phyloP scores from a whole-genome alignment of 331 rosid species.

The Spiraea crenata region DNA sequence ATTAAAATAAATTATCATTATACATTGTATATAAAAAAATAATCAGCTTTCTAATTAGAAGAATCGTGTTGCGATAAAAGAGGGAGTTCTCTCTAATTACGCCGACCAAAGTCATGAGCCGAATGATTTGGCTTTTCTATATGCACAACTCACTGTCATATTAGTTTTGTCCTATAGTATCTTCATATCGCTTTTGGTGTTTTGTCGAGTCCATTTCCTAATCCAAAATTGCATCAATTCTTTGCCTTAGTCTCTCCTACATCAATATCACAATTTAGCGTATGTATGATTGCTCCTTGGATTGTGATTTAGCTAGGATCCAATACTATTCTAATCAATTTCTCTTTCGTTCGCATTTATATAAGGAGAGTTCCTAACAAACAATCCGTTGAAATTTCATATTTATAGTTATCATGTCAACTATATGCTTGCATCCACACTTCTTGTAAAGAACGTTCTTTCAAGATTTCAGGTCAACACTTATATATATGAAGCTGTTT shows the following conservation, averaged over 20 bases:
- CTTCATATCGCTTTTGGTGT: neutral
- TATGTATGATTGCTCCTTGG: neutral
- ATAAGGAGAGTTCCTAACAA: too few species aligned
- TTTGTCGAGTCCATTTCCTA: neutral
- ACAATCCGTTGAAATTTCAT: too few species aligned
- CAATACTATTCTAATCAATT: neutral
- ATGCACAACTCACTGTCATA: slow-evolving; percentile 7
- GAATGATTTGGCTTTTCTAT: slow-evolving; percentile 22
- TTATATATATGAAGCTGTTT: too few species aligned
- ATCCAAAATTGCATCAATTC: neutral
- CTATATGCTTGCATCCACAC: too few species aligned
- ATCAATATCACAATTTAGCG: neutral
- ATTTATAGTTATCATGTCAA: too few species aligned
- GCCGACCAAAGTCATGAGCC: neutral
- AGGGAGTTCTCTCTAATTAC: neutral
- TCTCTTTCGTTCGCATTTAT: neutral
- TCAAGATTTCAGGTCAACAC: too few species aligned
- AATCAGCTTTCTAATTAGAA: too few species aligned
- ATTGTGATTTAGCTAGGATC: neutral
- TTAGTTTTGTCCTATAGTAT: slow-evolving; percentile 9
- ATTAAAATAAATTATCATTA: too few species aligned
- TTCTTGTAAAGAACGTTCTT: too few species aligned
- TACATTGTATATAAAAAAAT: too few species aligned
- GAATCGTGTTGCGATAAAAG: slow-evolving; percentile 1
- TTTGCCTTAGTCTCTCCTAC: neutral